phyloP scores from a whole-genome alignment of 106 monocot species.

The Dendrobium catenatum region DNA sequence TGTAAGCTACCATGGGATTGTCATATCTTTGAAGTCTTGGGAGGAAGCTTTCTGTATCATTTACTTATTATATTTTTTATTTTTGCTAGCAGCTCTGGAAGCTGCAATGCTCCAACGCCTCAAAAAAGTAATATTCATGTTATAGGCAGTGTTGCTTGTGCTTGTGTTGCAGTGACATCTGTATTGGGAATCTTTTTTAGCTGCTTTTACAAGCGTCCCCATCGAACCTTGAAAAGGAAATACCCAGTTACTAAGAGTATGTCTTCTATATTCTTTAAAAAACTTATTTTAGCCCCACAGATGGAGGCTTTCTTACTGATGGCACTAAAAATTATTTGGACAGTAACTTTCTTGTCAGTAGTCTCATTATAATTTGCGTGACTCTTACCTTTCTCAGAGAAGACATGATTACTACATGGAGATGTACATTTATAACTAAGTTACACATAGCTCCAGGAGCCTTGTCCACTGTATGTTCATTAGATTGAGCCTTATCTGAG shows the following conservation, averaged over 20 bases:
- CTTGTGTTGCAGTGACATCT: constrained; percentile 27
- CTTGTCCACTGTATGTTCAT: no score
- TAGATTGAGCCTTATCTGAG: neutral
- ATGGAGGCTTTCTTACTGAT: neutral
- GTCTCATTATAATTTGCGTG: neutral
- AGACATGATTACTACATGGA: neutral
- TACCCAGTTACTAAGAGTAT: constrained; percentile 27
- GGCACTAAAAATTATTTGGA: neutral
- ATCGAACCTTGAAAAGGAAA: constrained; percentile 7
- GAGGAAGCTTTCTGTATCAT: neutral
- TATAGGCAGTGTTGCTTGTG: constrained; percentile 37
- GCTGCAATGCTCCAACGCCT: constrained; percentile 15
- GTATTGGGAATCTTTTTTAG: constrained; percentile 35
- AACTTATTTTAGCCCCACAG: neutral
- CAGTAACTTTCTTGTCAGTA: neutral
- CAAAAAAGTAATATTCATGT: constrained; percentile 8
- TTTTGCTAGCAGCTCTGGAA: constrained; percentile 19
- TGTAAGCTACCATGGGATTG: neutral
- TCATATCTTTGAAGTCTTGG: neutral
- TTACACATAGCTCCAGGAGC: no score
- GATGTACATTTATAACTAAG: no score
- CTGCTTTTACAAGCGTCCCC: constrained; percentile 38
- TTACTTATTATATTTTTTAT: neutral
- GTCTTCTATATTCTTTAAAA: constrained; percentile 1
- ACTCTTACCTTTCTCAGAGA: neutral